phyloP scores from a whole-genome alignment of 2,329 filamentous ascomycete genomes.

The Chaetomiaceae sp. region DNA sequence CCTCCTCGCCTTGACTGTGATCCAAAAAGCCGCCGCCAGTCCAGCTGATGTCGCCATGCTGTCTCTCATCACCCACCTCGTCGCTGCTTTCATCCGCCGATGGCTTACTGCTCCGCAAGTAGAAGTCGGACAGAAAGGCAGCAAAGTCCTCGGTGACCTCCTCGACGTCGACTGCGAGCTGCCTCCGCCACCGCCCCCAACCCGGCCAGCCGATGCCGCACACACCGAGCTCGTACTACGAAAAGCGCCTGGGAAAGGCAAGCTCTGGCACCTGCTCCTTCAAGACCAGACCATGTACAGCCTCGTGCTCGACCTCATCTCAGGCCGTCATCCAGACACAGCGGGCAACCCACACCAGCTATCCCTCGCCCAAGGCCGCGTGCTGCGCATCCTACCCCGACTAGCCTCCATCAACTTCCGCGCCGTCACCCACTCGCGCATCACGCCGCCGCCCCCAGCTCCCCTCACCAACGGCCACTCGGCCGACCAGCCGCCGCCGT shows the following conservation, averaged over 20 bases:
- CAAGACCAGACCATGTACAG: slow-evolving; percentile 38
- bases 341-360: slow-evolving; percentile 33
- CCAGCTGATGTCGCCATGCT: slow-evolving; percentile 46
- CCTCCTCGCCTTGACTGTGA: slow-evolving; percentile 49
- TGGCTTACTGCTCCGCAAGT: slow-evolving; percentile 51
- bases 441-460: slow-evolving; percentile 20
- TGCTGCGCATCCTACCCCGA: slow-evolving; percentile 46
- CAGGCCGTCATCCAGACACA: slow-evolving; percentile 27
- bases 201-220: slow-evolving; percentile 15
- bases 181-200: slow-evolving; percentile 25
- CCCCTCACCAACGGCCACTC: slow-evolving; percentile 16
- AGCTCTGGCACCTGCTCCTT: slow-evolving; percentile 50
- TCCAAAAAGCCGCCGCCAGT: slow-evolving; percentile 47
- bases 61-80: slow-evolving; percentile 41
- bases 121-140: slow-evolving; percentile 49
- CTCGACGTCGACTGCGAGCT: slow-evolving; percentile 50
- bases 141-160: slow-evolving; percentile 45
- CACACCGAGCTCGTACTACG: slow-evolving; percentile 31
- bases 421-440: slow-evolving; percentile 33
- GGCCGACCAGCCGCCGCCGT: neutral
- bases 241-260: slow-evolving; percentile 42
- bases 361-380: slow-evolving; percentile 46
- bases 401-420: slow-evolving; percentile 42
- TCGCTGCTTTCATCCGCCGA: slow-evolving; percentile 42
- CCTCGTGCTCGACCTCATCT: slow-evolving; percentile 38